phyloP scores from a whole-genome alignment of 352 stramenopile genomes.

The Pythium sukuiense region DNA sequence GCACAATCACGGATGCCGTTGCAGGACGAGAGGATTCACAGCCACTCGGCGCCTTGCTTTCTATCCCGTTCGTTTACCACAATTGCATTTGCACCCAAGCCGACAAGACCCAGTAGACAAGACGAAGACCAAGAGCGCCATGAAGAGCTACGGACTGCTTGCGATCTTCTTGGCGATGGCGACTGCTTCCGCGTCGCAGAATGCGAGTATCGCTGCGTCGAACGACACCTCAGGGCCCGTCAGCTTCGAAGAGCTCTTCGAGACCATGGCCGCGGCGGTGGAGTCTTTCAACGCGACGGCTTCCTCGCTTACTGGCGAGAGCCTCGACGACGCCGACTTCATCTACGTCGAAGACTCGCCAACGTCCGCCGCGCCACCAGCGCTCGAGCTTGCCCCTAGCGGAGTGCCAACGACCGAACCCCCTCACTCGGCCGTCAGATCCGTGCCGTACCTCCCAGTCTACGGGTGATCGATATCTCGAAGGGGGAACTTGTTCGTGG shows the following conservation, averaged over 20 bases:
- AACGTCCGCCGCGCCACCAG: not conserved
- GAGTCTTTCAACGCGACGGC: not conserved
- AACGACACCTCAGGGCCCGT: not conserved
- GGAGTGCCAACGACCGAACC: not conserved
- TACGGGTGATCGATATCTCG: not conserved
- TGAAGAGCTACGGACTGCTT: not conserved
- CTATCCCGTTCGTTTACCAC: not conserved
- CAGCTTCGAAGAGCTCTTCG: not conserved
- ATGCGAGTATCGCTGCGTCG: not conserved
- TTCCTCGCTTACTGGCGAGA: not conserved
- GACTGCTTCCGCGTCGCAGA: not conserved
- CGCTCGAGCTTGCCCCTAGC: no score
- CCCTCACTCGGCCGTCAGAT: not conserved
- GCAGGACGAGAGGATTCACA: no score
- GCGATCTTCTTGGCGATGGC: not conserved
- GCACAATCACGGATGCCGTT: no score
- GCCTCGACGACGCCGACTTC: not conserved
- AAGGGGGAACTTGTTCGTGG: no score
- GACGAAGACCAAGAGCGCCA: not conserved
- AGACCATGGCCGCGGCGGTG: not conserved
- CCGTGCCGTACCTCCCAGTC: not conserved
- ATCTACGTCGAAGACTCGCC: not conserved
- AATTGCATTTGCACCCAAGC: not conserved
- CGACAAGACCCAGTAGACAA: no score
- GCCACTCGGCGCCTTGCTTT: no score